Conservation (phyloP, 352 stramenopile genomes). For the Globisporangium alternatum region DNA sequence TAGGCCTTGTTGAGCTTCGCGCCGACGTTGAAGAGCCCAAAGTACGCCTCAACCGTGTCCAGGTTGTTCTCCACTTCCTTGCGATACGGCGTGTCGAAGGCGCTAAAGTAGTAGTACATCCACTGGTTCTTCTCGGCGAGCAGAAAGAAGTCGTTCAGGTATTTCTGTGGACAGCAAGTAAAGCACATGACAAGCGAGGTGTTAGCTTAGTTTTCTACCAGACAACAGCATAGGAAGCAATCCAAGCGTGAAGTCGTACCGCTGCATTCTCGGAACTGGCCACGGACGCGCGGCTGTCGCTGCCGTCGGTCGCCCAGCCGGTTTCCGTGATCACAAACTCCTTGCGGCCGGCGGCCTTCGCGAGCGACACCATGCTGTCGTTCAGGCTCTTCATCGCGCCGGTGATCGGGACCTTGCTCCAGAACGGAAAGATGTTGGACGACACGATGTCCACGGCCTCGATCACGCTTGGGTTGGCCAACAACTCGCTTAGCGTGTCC, state of each 20-base stretch:
- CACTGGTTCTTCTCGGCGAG: slow-evolving; percentile 36
- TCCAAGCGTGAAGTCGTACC: background rate
- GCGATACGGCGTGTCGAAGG: slow-evolving; percentile 31
- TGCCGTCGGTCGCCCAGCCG: slow-evolving; percentile 51
- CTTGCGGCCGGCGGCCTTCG: slow-evolving; percentile 39
- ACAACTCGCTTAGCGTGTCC: slow-evolving; percentile 58
- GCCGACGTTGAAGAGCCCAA: slow-evolving; percentile 43
- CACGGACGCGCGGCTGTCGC: slow-evolving; percentile 24
- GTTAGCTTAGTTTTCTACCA: background rate
- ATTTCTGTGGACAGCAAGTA: slow-evolving; percentile 21
- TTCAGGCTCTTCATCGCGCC: slow-evolving; percentile 42
- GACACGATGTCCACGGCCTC: slow-evolving; percentile 59
- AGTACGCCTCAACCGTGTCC: slow-evolving; percentile 63
- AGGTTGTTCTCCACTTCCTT: slow-evolving; percentile 16
- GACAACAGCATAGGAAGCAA: background rate
- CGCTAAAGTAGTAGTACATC: slow-evolving; percentile 34
- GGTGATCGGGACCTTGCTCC: slow-evolving; percentile 42
- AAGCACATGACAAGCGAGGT: background rate
- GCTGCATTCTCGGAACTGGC: slow-evolving; percentile 36
- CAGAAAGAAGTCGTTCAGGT: slow-evolving; percentile 62
- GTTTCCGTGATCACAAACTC: slow-evolving; percentile 68
- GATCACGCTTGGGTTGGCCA: slow-evolving; percentile 47
- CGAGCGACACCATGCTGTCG: slow-evolving; percentile 37
- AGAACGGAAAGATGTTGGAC: slow-evolving; percentile 71
- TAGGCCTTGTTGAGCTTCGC: slow-evolving; percentile 22